Conservation (phyloP, 2,329 filamentous ascomycete species). For the Nigrospora oryzae region DNA sequence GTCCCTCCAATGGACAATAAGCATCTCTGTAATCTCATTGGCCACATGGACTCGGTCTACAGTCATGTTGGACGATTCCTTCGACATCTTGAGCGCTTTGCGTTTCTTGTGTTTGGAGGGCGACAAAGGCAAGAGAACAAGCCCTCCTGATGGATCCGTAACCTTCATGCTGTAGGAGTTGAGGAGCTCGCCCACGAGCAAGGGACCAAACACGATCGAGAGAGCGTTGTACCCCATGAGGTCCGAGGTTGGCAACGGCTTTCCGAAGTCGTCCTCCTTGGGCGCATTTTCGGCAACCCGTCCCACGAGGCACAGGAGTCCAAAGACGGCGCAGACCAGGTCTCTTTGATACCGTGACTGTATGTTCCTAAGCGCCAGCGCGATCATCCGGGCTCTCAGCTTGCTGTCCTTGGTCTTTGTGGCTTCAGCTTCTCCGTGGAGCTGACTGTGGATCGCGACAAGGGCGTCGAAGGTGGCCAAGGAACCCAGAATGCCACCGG, state of each 20-base stretch:
- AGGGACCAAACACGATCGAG: slow-evolving; percentile 56
- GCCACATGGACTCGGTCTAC: slow-evolving; percentile 51
- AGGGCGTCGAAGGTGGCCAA: slow-evolving; percentile 53
- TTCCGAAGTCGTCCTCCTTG: slow-evolving; percentile 41
- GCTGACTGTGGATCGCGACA: slow-evolving; percentile 49
- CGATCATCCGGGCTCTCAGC: slow-evolving; percentile 56
- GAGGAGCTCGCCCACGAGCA: slow-evolving; percentile 51
- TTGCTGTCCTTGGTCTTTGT: slow-evolving; percentile 45
- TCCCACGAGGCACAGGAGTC: slow-evolving; percentile 53
- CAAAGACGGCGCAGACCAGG: slow-evolving; percentile 59
- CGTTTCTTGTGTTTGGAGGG: slow-evolving; percentile 33
- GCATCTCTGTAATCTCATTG: slow-evolving; percentile 54
- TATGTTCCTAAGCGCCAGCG: slow-evolving; percentile 52
- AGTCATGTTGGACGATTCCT: slow-evolving; percentile 15
- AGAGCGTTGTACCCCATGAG: slow-evolving; percentile 57
- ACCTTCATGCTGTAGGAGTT: slow-evolving; percentile 39
- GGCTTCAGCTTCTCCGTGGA: slow-evolving; percentile 42
- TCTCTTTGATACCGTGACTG: slow-evolving; percentile 52
- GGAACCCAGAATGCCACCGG: slow-evolving; percentile 59
- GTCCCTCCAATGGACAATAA: slow-evolving; percentile 57
- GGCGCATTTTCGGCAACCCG: slow-evolving; percentile 44
- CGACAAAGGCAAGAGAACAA: slow-evolving; percentile 32
- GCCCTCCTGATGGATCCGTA: slow-evolving; percentile 29
- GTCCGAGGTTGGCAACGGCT: slow-evolving; percentile 45
- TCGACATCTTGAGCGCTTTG: slow-evolving; percentile 16